A percentile compares a stretch with the other conserved stretches of the same genome.
These are phyloP conservation scores for Glycine latifolia DNA, from an alignment of 306 rosid genomes.

Conservation along the genomic window DNA sequence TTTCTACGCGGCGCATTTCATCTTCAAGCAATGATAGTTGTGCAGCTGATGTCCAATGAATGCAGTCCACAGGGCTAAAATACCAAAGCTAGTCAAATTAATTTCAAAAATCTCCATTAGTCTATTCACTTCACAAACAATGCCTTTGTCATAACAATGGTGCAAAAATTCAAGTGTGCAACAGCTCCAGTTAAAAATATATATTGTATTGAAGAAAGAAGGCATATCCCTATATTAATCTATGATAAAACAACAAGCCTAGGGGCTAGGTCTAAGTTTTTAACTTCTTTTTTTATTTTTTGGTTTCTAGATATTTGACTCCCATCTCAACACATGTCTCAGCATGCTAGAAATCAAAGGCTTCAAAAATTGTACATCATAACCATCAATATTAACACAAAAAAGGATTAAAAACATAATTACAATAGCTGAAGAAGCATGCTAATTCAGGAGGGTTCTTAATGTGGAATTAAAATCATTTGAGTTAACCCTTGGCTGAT, in stretches of 20 bases:
- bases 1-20: constrained; percentile 95
- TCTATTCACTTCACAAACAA: constrained; percentile 24
- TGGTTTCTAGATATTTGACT: constrained; percentile 9
- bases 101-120: constrained; percentile 14
- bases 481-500: constrained; percentile 11
- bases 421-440: not conserved
- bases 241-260: constrained; percentile 8
- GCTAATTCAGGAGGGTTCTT: constrained; percentile 16
- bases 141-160: not conserved
- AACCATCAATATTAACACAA: too few species aligned
- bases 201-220: not conserved
- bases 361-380: too few species aligned
- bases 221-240: constrained; percentile 13
- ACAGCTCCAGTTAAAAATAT: not conserved
- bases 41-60: constrained; percentile 99
- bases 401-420: too few species aligned
- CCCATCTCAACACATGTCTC: constrained; percentile 9
- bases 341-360: constrained; percentile 7
- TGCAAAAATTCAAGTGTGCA: constrained; percentile 9
- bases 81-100: constrained; percentile 32
- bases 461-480: not conserved
- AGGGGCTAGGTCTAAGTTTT: too few species aligned
- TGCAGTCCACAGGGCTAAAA: constrained; percentile 97
- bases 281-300: not conserved
- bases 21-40: constrained; percentile 94